A percentile compares a stretch with the other conserved stretches of the same genome.
phyloP scores from a whole-genome alignment of 1,284 basidiomycete genomes.

The Rhizoctonia solani region DNA sequence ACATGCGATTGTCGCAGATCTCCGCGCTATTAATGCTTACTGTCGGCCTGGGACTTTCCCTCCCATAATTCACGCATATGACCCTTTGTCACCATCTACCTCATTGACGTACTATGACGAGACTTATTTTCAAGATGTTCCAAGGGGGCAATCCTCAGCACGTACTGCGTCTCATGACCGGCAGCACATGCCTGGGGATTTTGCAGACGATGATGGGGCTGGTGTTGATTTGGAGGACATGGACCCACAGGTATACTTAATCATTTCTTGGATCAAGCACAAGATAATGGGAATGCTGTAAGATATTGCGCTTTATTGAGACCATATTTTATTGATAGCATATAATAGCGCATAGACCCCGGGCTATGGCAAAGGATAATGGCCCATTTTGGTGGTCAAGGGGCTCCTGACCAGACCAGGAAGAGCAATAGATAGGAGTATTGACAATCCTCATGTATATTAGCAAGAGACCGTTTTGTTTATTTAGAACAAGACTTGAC shows the following conservation, averaged over 20 bases:
- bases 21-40: conserved; percentile 67
- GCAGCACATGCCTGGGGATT: conserved; percentile 16
- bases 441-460: too few relatives aligned
- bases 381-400: conserved; percentile 3
- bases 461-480: too few relatives aligned
- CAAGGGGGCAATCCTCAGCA: neutral
- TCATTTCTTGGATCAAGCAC: conserved; percentile 20
- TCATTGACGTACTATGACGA: conserved; percentile 65
- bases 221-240: conserved; percentile 7
- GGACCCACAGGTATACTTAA: conserved; percentile 28
- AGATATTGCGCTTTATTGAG: neutral
- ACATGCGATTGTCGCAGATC: conserved; percentile 69
- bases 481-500: too few relatives aligned
- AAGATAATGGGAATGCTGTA: conserved; percentile 15
- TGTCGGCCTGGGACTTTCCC: conserved; percentile 59
- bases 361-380: conserved; percentile 12
- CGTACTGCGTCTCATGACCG: neutral
- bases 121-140: conserved; percentile 61
- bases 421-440: neutral
- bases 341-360: conserved; percentile 19
- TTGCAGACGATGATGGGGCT: neutral
- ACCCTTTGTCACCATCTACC: conserved; percentile 75
- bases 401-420: neutral
- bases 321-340: neutral
- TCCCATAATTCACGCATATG: conserved; percentile 64